Conservation (phyloP, 495 filamentous ascomycete species). For the Xylaria acuta region DNA sequence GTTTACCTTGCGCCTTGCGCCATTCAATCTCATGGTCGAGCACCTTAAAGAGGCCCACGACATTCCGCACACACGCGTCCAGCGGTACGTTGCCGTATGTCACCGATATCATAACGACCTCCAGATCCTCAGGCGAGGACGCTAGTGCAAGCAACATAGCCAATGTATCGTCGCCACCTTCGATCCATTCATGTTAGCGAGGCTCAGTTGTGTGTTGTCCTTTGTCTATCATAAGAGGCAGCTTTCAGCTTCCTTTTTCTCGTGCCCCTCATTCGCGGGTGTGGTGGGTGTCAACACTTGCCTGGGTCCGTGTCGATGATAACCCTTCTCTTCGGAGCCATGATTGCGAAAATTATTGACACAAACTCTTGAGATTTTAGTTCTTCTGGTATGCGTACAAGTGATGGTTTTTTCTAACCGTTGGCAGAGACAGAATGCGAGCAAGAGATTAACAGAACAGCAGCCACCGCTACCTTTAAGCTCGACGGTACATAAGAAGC, state of each 20-base stretch:
- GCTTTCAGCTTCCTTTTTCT: neutral
- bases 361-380: neutral
- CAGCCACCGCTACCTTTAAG: neutral
- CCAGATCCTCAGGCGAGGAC: constrained; percentile 81
- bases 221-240: neutral
- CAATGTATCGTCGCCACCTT: constrained; percentile 91
- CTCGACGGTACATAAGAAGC: no score
- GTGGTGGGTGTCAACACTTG: constrained; percentile 29
- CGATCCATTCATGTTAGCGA: constrained; percentile 12
- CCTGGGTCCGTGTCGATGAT: constrained; percentile 96
- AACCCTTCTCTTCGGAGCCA: constrained; percentile 71
- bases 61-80: constrained; percentile 86
- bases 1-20: constrained; percentile 69
- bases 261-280: constrained; percentile 1
- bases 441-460: neutral
- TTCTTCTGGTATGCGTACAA: neutral
- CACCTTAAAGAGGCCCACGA: constrained; percentile 89
- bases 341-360: constrained; percentile 33
- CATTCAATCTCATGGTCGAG: constrained; percentile 89
- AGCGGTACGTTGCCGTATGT: constrained; percentile 93
- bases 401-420: neutral
- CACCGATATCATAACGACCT: constrained; percentile 86
- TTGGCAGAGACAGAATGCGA: neutral
- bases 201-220: neutral
- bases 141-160: constrained; percentile 84